Evolutionary conservation across 805 yeast species (phyloP).

Genomic region (Cyberlindnera mississippiensis): DNA sequence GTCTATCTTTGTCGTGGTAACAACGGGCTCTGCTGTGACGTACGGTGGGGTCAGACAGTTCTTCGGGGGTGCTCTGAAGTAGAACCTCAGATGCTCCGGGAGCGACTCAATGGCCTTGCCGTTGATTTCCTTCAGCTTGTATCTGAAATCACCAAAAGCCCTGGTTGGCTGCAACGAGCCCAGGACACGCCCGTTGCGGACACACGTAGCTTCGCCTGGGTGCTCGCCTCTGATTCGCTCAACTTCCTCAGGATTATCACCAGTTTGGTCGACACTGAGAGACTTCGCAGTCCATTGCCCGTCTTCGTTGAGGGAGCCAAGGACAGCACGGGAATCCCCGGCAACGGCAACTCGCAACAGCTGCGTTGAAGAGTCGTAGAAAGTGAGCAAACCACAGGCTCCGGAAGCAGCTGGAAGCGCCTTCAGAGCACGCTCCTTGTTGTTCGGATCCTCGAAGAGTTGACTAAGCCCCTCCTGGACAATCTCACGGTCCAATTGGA

Average conservation of each 20-base stretch:
- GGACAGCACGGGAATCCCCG: constrained; percentile 91
- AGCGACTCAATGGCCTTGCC: constrained; percentile 45
- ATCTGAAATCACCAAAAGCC: constrained; percentile 96
- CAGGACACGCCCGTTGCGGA: constrained; percentile 82
- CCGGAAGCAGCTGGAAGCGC: constrained; percentile 95
- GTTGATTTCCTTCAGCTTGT: constrained; percentile 65
- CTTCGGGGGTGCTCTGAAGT: constrained; percentile 74
- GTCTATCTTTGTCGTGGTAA: constrained; percentile 73
- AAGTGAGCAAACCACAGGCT: constrained; percentile 85
- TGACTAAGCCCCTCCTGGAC: constrained; percentile 70
- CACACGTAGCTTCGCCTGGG: constrained; percentile 76
- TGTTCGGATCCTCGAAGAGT: constrained; percentile 62
- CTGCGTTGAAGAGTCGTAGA: constrained; percentile 74
- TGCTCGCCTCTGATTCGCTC: constrained; percentile 80
- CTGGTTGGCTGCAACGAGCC: constrained; percentile 94
- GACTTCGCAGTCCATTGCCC: constrained; percentile 87
- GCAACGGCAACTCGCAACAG: constrained; percentile 86
- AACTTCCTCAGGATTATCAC: constrained; percentile 84
- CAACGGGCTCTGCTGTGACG: constrained; percentile 94
- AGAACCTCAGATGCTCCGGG: constrained; percentile 76
- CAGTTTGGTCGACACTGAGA: constrained; percentile 89
- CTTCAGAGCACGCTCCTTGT: constrained; percentile 47
- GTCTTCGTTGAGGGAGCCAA: constrained; percentile 62
- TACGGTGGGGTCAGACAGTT: constrained; percentile 88
- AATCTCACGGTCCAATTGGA: constrained; percentile 80